Conservation (phyloP, 2,329 filamentous ascomycete species). For the Sphaerulina vaccinii region DNA sequence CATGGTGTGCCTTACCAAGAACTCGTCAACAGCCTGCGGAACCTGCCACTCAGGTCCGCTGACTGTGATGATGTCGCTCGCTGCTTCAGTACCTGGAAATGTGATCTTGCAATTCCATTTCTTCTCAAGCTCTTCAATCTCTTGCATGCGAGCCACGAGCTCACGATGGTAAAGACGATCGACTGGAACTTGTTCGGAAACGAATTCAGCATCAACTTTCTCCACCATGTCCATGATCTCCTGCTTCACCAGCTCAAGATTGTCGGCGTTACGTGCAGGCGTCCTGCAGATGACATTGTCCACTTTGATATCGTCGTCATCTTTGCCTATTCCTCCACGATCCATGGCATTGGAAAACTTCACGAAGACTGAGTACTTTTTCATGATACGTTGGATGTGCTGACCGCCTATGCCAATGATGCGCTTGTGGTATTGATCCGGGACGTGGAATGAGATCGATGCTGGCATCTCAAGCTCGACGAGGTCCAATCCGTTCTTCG, state of each 20-base stretch:
- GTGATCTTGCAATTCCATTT: slow-evolving; percentile 99
- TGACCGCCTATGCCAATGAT: slow-evolving; percentile 98
- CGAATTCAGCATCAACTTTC: slow-evolving; percentile 94
- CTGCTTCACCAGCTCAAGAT: slow-evolving; percentile 93
- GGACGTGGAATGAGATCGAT: slow-evolving; percentile 98
- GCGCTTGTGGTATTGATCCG: slow-evolving; percentile 98
- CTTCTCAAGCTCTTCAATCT: slow-evolving; percentile 94
- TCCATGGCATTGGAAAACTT: slow-evolving; percentile 99
- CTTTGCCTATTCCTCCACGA: slow-evolving; percentile 84
- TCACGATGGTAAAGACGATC: slow-evolving; percentile 95
- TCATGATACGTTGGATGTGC: slow-evolving; percentile 99
- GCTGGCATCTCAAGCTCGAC: slow-evolving; percentile 99
- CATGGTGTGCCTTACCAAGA: slow-evolving; percentile 60
- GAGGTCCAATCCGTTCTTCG: slow-evolving; percentile 85
- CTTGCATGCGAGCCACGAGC: slow-evolving; percentile 79
- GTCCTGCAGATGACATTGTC: slow-evolving; percentile 99
- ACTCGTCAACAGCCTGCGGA: slow-evolving; percentile 91
- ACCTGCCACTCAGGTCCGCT: slow-evolving; percentile 98
- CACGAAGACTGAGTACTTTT: slow-evolving; percentile 99
- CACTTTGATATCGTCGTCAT: slow-evolving; percentile 97
- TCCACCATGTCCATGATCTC: slow-evolving; percentile 99
- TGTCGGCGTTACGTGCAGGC: slow-evolving; percentile 93
- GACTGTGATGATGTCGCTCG: slow-evolving; percentile 92
- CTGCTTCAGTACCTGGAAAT: slow-evolving; percentile 95
- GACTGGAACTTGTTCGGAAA: slow-evolving; percentile 87